phyloP scores from a whole-genome alignment of 2,329 filamentous ascomycete genomes.

The Daldinia sp. region DNA sequence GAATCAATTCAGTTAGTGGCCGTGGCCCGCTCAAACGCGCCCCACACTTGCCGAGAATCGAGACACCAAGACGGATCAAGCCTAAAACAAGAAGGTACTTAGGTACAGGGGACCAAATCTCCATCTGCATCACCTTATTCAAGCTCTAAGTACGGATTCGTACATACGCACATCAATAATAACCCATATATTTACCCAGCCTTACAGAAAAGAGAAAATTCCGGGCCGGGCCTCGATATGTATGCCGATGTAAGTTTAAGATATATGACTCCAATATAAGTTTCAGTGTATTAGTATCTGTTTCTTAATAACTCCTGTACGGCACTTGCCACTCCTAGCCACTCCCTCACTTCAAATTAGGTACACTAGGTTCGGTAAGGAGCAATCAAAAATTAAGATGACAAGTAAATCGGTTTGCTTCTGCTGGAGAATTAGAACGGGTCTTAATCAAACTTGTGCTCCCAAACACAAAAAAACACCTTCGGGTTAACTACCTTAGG shows the following conservation, averaged over 20 bases:
- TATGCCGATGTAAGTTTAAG: not conserved
- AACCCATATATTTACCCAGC: not conserved
- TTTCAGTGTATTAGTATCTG: not conserved
- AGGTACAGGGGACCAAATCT: not conserved
- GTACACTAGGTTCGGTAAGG: not conserved
- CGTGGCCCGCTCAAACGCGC: conserved; percentile 21
- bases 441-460: conserved; percentile 7
- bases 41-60: conserved; percentile 23
- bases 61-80: not conserved
- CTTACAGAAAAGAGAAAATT: not conserved
- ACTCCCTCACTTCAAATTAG: conserved; percentile 3
- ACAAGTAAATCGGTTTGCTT: conserved; percentile 29
- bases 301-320: not conserved
- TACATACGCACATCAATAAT: not conserved
- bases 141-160: not conserved
- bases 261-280: not conserved
- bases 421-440: conserved; percentile 1
- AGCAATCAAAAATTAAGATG: conserved; percentile 11
- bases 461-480: not conserved
- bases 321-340: conserved; percentile 2
- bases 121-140: not conserved
- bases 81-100: not conserved
- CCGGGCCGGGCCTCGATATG: not conserved
- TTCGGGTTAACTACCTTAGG: not conserved
- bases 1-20: conserved; percentile 9